A percentile compares a stretch with the other conserved stretches of the same genome.
These are phyloP conservation scores for Ogataea kodamae DNA, from an alignment of 805 yeast genomes.

Conservation along the genomic window DNA sequence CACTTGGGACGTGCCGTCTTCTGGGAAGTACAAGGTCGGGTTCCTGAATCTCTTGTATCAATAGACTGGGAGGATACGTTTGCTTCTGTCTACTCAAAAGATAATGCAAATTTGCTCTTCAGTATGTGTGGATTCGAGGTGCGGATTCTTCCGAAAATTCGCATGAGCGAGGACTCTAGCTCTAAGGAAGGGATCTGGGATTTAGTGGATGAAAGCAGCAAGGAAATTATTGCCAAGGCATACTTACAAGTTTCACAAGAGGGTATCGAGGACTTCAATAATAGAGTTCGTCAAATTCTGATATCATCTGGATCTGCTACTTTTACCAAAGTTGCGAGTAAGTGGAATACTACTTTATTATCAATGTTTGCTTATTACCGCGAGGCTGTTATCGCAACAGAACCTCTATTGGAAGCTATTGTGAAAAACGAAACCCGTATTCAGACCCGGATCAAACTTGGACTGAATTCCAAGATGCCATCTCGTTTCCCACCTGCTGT, in stretches of 20 bases:
- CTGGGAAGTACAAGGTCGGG: slow-evolving; percentile 81
- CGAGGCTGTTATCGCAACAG: slow-evolving; percentile 88
- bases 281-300: slow-evolving; percentile 80
- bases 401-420: slow-evolving; percentile 67
- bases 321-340: slow-evolving; percentile 87
- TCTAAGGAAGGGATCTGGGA: slow-evolving; percentile 90
- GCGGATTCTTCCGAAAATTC: slow-evolving; percentile 71
- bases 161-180: slow-evolving; percentile 52
- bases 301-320: slow-evolving; percentile 97
- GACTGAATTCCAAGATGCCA: slow-evolving; percentile 97
- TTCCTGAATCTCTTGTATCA: slow-evolving; percentile 71
- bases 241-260: slow-evolving; percentile 77
- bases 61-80: slow-evolving; percentile 77
- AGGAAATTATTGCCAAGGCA: slow-evolving; percentile 87
- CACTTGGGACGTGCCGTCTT: slow-evolving; percentile 87
- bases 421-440: slow-evolving; percentile 92
- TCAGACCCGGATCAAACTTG: slow-evolving; percentile 91
- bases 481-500: slow-evolving; percentile 98
- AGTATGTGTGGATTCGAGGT: slow-evolving; percentile 96
- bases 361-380: slow-evolving; percentile 85
- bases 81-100: slow-evolving; percentile 86
- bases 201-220: slow-evolving; percentile 61
- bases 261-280: slow-evolving; percentile 76
- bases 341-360: slow-evolving; percentile 92
- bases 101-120: slow-evolving; percentile 84